Base-by-base conservation (phyloP, 2,329 filamentous ascomycete species). In the Alternaria triticimaculans region DNA sequence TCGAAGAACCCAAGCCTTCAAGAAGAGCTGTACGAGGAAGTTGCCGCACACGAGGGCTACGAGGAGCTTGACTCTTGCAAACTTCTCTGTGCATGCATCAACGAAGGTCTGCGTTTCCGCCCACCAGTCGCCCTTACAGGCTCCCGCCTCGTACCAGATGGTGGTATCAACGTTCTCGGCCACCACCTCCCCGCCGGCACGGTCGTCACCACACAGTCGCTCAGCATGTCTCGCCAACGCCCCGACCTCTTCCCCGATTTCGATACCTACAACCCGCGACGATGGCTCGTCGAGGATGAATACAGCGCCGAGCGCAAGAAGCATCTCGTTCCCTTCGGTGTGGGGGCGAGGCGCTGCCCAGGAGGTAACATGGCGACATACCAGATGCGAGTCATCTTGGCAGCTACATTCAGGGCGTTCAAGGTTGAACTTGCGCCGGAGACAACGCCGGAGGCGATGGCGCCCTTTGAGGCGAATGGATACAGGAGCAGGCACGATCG, bases 281-380 rank as follows among this genome's bases (percentile, higher is more conserved):
- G 69, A 21, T 71, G 67, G 69, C 45, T 71, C 28, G 67, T 50
- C 11, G 54, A 61, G n/a, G 65, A 70, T 6, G 63, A 66, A 33
- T 44, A 51, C 25, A 64, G 59, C 4, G 67, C 63, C 6, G 69
- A 71, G 44, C 66, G 64, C 20, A 60, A 60, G 9, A 64, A 63
- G 15, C 60, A 60, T 6, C 60, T 71, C 3, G 69, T 68, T 26
- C 69, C 67, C 4, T 71, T 71, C 20, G 69, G 69, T 14, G 62
- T 70, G 18, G 69, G 69, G 7, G 67, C 69, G 6, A 58, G 69
- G 3, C 64, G 69, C 25, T 71, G 69, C n/a, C 69, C 69, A 3
- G 69, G 67, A 30, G 67, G 69, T 3, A 71, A 71, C 20, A 70
- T 71, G 69, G 69, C 69, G 3, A 70, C 65, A 1, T 71, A 70